Conservation (phyloP, 2,329 filamentous ascomycete genomes). For the Calonectria fujianensis region DNA sequence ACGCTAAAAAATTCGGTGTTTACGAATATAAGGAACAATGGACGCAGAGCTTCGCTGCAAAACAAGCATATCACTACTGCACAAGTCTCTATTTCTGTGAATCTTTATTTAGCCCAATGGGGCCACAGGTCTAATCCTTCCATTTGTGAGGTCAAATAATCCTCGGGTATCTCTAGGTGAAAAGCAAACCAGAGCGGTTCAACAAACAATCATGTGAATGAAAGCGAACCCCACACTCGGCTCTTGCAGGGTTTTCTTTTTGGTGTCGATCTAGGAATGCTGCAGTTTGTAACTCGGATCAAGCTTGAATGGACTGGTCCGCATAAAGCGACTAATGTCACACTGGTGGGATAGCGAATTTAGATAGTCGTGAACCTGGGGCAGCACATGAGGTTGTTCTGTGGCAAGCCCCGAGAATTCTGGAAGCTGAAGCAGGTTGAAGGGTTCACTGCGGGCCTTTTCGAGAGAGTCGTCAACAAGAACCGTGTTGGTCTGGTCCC, state of each 20-base stretch:
- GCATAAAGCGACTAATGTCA: constrained; percentile 79
- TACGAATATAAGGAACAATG: constrained; percentile 48
- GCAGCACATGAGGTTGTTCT: constrained; percentile 68
- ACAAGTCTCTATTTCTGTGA: background rate
- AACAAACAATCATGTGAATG: background rate
- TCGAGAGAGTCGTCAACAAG: constrained; percentile 89
- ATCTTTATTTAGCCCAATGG: background rate
- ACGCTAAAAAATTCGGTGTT: constrained; percentile 45
- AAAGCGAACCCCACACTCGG: background rate
- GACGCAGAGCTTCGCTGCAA: constrained; percentile 41
- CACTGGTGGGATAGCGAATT: constrained; percentile 71
- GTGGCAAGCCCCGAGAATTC: constrained; percentile 77
- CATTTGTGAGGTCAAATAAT: background rate
- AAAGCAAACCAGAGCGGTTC: background rate
- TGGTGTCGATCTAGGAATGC: background rate
- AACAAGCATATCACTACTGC: constrained; percentile 13
- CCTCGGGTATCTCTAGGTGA: constrained; percentile 28
- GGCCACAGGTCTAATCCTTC: background rate
- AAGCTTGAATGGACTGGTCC: constrained; percentile 68
- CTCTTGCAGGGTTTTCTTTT: background rate
- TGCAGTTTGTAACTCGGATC: constrained; percentile 54
- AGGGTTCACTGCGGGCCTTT: constrained; percentile 89
- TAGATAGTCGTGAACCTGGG: constrained; percentile 77
- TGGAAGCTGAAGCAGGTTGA: constrained; percentile 87
- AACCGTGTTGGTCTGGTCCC: constrained; percentile 91